These are phyloP conservation scores for Flaveria brownii DNA, from an alignment of 129 eudicot genomes.

Conservation along the genomic window DNA sequence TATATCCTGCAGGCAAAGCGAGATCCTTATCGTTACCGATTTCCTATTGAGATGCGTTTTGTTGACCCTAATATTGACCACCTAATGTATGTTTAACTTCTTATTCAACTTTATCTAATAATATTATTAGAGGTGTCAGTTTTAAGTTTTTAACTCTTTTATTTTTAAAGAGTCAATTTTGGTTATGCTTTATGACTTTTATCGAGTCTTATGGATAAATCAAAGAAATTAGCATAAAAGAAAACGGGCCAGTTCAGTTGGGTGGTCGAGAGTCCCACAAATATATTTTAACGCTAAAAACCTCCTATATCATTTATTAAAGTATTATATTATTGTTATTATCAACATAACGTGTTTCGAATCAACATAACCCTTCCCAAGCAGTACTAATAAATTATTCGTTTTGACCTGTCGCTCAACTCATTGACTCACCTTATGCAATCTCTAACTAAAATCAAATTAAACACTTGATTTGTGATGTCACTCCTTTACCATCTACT, in stretches of 20 bases:
- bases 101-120: slow-evolving; percentile 9
- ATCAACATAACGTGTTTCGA: not conserved
- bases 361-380: not conserved
- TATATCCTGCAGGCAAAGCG: slow-evolving; percentile 77
- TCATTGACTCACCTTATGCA: not conserved
- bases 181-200: not conserved
- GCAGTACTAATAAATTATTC: too few relatives aligned
- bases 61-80: slow-evolving; percentile 95
- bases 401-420: too few relatives aligned
- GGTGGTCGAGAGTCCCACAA: not conserved
- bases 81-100: slow-evolving; percentile 58
- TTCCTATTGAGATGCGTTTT: slow-evolving; percentile 97
- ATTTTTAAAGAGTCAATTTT: not conserved
- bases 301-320: not conserved
- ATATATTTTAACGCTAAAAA: not conserved
- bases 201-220: slow-evolving; percentile 6
- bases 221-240: not conserved
- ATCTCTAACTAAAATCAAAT: slow-evolving; percentile 2
- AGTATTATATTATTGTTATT: not conserved
- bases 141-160: not conserved
- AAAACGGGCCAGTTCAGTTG: not conserved
- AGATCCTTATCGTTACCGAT: slow-evolving; percentile 93
- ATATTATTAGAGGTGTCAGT: not conserved
- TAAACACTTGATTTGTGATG: slow-evolving; percentile 11
- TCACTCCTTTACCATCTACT: slow-evolving; percentile 13